Evolutionary conservation across 106 monocot species (phyloP).

Genomic region (Acorus gramineus): DNA sequence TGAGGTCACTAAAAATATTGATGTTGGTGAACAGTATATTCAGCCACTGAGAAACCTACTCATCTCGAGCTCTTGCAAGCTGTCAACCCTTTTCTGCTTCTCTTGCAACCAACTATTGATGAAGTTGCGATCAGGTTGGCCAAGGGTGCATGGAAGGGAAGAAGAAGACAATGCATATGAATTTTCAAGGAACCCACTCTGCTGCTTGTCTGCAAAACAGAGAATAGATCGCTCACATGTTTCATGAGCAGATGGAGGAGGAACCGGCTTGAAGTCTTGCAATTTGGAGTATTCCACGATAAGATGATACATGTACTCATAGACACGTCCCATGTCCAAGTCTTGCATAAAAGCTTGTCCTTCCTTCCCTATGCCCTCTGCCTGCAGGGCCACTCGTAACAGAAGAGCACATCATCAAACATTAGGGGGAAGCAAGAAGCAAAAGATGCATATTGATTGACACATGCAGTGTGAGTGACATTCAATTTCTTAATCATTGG

Average conservation of each 20-base stretch:
- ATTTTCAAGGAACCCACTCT: constrained; percentile 38
- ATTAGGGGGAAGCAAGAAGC: too few species aligned
- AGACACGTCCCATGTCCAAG: constrained; percentile 42
- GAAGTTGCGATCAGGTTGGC: too few species aligned
- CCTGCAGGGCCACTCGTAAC: constrained; percentile 15
- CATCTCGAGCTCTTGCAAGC: too few species aligned
- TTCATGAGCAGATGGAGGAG: constrained; percentile 35
- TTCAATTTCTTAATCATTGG: too few species aligned
- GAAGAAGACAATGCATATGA: constrained; percentile 21
- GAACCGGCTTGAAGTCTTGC: constrained; percentile 38
- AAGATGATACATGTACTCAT: constrained; percentile 69
- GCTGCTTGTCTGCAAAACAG: constrained; percentile 36
- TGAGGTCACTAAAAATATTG: too few species aligned
- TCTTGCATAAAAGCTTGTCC: constrained; percentile 48
- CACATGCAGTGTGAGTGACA: too few species aligned
- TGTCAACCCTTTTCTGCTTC: too few species aligned
- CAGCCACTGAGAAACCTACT: too few species aligned
- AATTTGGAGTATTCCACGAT: constrained; percentile 46
- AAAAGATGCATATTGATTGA: too few species aligned
- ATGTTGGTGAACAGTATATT: too few species aligned
- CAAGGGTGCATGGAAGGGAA: constrained; percentile 22
- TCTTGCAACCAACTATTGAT: too few species aligned
- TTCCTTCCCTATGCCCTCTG: constrained; percentile 29
- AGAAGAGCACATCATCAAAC: too few species aligned
- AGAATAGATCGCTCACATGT: constrained; percentile 32